Evolutionary conservation across 139 green algal genomes (phyloP), one percentile per base, ranked within the genome.

Genomic region (Chlorella sp.): DNA sequence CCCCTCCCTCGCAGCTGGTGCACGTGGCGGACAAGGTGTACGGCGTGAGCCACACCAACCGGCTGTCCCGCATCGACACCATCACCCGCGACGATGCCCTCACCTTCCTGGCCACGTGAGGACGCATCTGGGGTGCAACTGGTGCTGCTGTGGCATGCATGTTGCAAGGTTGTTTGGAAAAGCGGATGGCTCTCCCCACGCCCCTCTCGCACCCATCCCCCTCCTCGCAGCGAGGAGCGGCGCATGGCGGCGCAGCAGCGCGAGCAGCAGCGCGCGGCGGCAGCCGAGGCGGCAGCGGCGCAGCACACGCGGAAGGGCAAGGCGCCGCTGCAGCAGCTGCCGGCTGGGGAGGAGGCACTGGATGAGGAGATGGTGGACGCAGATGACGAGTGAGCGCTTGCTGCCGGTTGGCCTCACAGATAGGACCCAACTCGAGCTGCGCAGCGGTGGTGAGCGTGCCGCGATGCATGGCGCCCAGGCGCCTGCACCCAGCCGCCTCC

Each of bases 11-110:
- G 26, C 87, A 94, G 88, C 94, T 97, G 74, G 91, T 97, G 28
- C n/a, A 78, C 0, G 92, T 94, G 70, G 91, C 93, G 0, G 95
- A 99, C 86, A 91, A 95, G 73, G 83, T 98, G 34, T 99, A 98
- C 72, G 97, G 96, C 23, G 96, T 98, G 41, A 90, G 86, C 7
- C 96, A 99, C 88, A 90, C 84, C 36, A 98, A 99, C 90, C 90
- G 93, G 26, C 91, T 98, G 18, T 74, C 20, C 74, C n/a, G 82
- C 17, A 86, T 96, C 0, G 89, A 95, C 69, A 81, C 86, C 15
- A 92, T 98, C 73, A 80, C 65, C 20, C 81, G 78, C 9, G 89
- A 91, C 36, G 93, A 98, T 60, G 96, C 96, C 16, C 78, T 98
- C 1, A 75, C 84, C 30, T 98, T 98, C 86, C 82, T 98, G 39